A percentile compares a stretch with the other conserved stretches of the same genome.
These are phyloP conservation scores for Solidago caesia DNA, from an alignment of 129 eudicot genomes.

Conservation along the genomic window DNA sequence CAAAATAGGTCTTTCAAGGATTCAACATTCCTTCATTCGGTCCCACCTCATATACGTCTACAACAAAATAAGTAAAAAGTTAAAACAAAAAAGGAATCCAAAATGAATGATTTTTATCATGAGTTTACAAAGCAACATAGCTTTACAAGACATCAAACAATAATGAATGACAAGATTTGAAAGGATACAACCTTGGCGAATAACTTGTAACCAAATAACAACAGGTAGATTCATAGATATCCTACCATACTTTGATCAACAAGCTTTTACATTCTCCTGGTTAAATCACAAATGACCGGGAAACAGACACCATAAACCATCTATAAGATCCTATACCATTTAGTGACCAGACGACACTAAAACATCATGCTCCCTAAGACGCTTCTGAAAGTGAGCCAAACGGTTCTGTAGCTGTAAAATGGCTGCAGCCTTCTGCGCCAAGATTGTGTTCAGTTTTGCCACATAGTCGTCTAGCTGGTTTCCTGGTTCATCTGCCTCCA, in stretches of 20 bases:
- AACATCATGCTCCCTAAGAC: conserved; percentile 90
- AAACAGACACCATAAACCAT: background rate
- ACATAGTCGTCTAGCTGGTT: conserved; percentile 83
- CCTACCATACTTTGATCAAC: background rate
- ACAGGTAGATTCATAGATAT: no score
- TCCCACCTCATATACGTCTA: background rate
- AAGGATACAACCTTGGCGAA: background rate
- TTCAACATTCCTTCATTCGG: background rate
- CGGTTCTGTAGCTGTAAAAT: conserved; percentile 78
- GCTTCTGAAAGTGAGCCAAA: conserved; percentile 83
- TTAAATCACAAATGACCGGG: conserved; percentile 2
- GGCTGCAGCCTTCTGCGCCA: conserved; percentile 89
- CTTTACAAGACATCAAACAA: conserved; percentile 33
- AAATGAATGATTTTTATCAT: conserved; percentile 9
- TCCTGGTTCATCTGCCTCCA: conserved; percentile 95
- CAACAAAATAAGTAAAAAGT: background rate
- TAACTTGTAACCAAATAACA: background rate
- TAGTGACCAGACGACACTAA: conserved; percentile 65
- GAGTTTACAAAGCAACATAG: conserved; percentile 24
- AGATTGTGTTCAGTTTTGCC: conserved; percentile 66
- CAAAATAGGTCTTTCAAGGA: background rate
- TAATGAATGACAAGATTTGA: conserved; percentile 31
- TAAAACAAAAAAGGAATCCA: background rate
- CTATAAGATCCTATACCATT: conserved; percentile 13
- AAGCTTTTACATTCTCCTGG: conserved; percentile 6